Evolutionary conservation across 2,329 filamentous ascomycete species (phyloP).

Genomic region (Ilyonectria robusta): DNA sequence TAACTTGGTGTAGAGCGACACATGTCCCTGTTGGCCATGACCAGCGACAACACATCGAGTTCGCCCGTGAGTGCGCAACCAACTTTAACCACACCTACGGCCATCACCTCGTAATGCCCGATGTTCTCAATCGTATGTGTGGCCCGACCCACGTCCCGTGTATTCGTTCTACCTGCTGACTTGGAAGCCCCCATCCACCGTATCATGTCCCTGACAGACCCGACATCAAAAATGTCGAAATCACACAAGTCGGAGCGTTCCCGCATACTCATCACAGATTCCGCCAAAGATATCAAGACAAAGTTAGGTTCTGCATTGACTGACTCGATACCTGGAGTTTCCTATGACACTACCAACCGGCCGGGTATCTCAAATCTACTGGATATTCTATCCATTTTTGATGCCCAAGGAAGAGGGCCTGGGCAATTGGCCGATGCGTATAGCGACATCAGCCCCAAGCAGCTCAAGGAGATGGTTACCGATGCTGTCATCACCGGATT

Average conservation of each 20-base stretch:
- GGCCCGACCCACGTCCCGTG: not conserved
- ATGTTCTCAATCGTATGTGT: slow-evolving; percentile 78
- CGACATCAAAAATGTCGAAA: slow-evolving; percentile 93
- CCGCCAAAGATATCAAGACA: slow-evolving; percentile 70
- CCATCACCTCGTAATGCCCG: slow-evolving; percentile 73
- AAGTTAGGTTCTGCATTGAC: slow-evolving; percentile 85
- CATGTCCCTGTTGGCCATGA: slow-evolving; percentile 98
- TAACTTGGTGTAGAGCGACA: slow-evolving; percentile 73
- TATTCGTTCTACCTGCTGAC: not conserved
- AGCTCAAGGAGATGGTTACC: slow-evolving; percentile 68
- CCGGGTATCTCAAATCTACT: slow-evolving; percentile 93
- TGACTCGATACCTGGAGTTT: slow-evolving; percentile 76
- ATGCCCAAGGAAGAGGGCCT: slow-evolving; percentile 58
- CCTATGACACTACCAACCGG: slow-evolving; percentile 77
- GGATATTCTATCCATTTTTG: slow-evolving; percentile 82
- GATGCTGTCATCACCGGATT: slow-evolving; percentile 69
- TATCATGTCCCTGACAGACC: slow-evolving; percentile 90
- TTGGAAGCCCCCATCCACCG: slow-evolving; percentile 80
- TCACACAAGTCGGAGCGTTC: slow-evolving; percentile 80
- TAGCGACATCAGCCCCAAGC: slow-evolving; percentile 54
- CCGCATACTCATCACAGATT: slow-evolving; percentile 86
- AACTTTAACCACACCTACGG: slow-evolving; percentile 87
- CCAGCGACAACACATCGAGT: slow-evolving; percentile 94
- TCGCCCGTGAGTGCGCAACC: slow-evolving; percentile 86
- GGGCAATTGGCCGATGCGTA: slow-evolving; percentile 58